Conservation (phyloP, 164 flowering plant genomes). For the Cinnamomum chago region DNA sequence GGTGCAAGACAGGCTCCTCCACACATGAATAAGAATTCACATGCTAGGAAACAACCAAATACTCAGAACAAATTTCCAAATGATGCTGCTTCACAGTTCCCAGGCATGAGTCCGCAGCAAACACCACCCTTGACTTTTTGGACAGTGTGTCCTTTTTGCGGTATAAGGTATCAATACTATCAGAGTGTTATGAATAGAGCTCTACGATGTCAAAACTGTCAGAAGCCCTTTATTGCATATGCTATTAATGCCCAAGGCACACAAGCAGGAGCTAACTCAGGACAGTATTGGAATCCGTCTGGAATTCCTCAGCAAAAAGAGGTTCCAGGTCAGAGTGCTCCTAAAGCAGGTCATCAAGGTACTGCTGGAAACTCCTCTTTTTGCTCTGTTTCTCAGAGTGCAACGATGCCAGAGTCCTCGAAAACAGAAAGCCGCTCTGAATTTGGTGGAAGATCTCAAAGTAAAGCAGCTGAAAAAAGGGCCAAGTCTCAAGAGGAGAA, state of each 20-base stretch:
- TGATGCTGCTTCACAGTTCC: neutral
- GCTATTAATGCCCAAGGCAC: constrained; percentile 23
- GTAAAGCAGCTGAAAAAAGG: neutral
- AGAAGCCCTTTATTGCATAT: constrained; percentile 24
- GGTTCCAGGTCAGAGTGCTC: constrained; percentile 15
- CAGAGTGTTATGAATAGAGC: constrained; percentile 16
- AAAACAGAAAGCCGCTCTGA: constrained; percentile 10
- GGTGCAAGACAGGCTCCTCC: constrained; percentile 22
- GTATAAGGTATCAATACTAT: constrained; percentile 30
- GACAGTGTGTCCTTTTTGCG: constrained; percentile 36
- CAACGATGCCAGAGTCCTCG: constrained; percentile 6
- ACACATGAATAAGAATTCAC: constrained; percentile 9
- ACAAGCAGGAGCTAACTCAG: constrained; percentile 10
- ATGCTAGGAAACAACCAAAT: constrained; percentile 1
- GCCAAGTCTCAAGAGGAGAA: neutral
- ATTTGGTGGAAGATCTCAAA: constrained; percentile 4
- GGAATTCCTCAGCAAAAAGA: constrained; percentile 10
- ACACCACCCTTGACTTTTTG: constrained; percentile 24
- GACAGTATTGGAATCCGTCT: constrained; percentile 1
- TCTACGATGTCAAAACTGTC: constrained; percentile 32
- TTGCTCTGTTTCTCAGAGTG: constrained; percentile 11
- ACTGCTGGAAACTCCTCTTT: constrained; percentile 11
- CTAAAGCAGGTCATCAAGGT: constrained; percentile 11
- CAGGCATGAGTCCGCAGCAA: constrained; percentile 24
- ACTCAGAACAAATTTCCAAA: neutral